Evolutionary conservation across 345 rosid species (phyloP).

Genomic region (Geranium rotundifolium): DNA sequence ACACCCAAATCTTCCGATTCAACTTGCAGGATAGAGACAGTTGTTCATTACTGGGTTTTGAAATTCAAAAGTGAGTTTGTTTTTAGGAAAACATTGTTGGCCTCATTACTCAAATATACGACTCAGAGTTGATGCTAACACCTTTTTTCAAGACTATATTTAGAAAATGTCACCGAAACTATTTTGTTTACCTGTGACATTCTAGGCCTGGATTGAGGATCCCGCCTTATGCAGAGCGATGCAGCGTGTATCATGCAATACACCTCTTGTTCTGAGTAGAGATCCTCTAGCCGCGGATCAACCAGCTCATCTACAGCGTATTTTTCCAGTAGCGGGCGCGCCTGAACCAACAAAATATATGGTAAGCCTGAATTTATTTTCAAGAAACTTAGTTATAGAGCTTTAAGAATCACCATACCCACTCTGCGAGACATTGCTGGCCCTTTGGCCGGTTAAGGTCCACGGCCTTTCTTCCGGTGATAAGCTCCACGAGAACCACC

Average conservation of each 20-base stretch:
- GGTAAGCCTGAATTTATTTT: no score
- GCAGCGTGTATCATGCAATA: constrained; percentile 97
- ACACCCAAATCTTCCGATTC: no score
- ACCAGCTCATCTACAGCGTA: constrained; percentile 68
- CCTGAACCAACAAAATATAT: constrained; percentile 35
- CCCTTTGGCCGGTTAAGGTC: constrained; percentile 89
- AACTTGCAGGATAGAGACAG: no score
- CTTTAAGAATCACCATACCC: constrained; percentile 41
- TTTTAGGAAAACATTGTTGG: no score
- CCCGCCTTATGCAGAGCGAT: constrained; percentile 69
- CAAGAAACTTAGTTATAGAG: not conserved
- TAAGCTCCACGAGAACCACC: constrained; percentile 90
- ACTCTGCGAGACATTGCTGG: constrained; percentile 93
- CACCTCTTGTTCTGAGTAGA: constrained; percentile 67
- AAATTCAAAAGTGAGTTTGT: no score
- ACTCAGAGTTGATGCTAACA: no score
- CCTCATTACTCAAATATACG: no score
- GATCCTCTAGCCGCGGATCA: constrained; percentile 56
- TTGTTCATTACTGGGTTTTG: no score
- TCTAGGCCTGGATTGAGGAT: constrained; percentile 89
- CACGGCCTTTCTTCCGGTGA: constrained; percentile 91
- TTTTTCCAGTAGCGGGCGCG: constrained; percentile 86
- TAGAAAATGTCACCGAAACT: not conserved
- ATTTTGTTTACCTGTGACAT: constrained; percentile 76
- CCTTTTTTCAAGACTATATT: not conserved